Percentiles rank a stretch among this genome's conserved stretches.
phyloP scores from a whole-genome alignment of 1,139 yeast species.

The Scheffersomyces illinoinensis region DNA sequence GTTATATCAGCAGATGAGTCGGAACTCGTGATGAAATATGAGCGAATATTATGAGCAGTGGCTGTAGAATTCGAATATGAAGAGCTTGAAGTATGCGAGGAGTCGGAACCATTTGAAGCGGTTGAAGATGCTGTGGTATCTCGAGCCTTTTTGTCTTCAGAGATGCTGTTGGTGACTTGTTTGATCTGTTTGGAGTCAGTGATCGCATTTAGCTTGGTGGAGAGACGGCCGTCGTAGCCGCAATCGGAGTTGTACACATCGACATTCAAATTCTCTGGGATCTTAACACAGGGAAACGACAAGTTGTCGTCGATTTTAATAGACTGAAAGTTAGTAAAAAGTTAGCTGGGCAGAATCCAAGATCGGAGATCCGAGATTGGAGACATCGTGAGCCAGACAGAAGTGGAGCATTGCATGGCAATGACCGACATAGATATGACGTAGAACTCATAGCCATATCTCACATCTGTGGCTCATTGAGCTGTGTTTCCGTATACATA shows the following conservation, averaged over 20 bases:
- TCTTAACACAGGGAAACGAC: constrained; percentile 33
- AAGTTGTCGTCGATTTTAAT: constrained; percentile 29
- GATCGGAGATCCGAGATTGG: not conserved
- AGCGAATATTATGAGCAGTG: constrained; percentile 7
- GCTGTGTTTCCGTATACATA: constrained; percentile 17
- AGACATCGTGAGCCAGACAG: not conserved
- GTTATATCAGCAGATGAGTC: constrained; percentile 23
- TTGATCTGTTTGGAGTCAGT: constrained; percentile 32
- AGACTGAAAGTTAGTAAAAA: constrained; percentile 18
- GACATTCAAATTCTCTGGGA: constrained; percentile 39
- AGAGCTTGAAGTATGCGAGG: not conserved
- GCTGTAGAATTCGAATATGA: constrained; percentile 2
- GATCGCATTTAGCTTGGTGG: constrained; percentile 32
- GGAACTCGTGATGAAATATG: constrained; percentile 18
- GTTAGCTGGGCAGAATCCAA: not conserved
- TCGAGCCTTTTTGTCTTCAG: constrained; percentile 1
- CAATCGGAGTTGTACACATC: constrained; percentile 28
- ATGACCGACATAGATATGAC: not conserved
- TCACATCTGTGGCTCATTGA: not conserved
- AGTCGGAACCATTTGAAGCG: constrained; percentile 1
- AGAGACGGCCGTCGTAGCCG: constrained; percentile 32
- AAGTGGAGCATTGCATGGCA: too few species aligned
- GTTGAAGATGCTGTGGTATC: not conserved
- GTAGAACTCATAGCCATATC: too few species aligned
- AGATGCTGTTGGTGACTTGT: constrained; percentile 13